Base-by-base conservation (phyloP, 2,329 filamentous ascomycete genomes). In the Fusarium nurragi region DNA sequence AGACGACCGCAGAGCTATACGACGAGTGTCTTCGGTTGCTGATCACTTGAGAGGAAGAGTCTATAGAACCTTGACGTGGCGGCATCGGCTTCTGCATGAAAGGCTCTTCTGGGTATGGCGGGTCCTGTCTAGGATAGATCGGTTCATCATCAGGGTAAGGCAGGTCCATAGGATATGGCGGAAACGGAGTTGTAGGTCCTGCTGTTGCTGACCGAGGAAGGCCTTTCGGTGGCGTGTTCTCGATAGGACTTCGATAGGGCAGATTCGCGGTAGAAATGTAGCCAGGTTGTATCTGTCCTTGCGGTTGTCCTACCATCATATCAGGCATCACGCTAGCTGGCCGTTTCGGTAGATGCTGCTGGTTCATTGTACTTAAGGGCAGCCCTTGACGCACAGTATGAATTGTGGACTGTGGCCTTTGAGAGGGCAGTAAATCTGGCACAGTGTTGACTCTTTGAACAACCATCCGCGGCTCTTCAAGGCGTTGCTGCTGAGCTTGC, bases 1-100 rank as follows among this genome's bases (percentile, higher is more conserved):
- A 76, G 16, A 76, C 61, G 5, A 72, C 66, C 7, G 50, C 54
- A 12, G 69, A 59, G 4, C 65, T 60, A 22, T 69, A 69, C 6
- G 70, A 73, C n/a, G 71, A 71, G 41, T 75, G 72, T 4, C 72
- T 64, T 44, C 71, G 64, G 9, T 60, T 60, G 12, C 60, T 47
- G 9, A 18, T 13, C 3, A 19, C 19, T 4, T 58, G 59, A 25
- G 41, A 40, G 36, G 36, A 44, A 9, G 60, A 39, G n/a, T 40
- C 46, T n/a, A 10, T 12, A 23, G 45, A 19, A n/a, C 26, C 40
- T 13, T 37, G 60, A 3, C 53, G 30, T 14, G 43, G 39, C 16
- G 41, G 19, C 19, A 43, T 26, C 19, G 23, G 41, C 21, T 44
- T 47, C 10, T 64, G 57, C 5, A 55, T 25, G 3, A 49, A 48